Percentiles rank a stretch among this genome's conserved stretches.
Evolutionary conservation across 257 asterid genomes (phyloP).

Genomic region (Craterostigma plantagineum): DNA sequence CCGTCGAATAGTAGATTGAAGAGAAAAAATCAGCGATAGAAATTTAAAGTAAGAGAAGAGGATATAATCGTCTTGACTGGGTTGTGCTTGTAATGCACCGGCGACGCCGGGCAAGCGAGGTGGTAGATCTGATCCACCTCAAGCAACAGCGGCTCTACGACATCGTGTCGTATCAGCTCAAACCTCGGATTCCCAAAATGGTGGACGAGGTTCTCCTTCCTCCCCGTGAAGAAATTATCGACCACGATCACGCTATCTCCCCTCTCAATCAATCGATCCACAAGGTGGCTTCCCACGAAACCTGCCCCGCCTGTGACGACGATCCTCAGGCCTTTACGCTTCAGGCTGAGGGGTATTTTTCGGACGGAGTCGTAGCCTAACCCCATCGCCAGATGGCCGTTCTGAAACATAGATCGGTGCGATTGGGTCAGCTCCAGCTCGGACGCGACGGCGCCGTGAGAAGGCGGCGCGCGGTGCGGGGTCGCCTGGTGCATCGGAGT

Average conservation of each 20-base stretch:
- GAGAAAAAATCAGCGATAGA: too few species aligned
- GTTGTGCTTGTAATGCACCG: conserved; percentile 91
- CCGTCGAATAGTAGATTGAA: too few species aligned
- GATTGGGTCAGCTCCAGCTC: conserved; percentile 19
- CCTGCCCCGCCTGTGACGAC: conserved; percentile 98
- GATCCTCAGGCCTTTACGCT: conserved; percentile 54
- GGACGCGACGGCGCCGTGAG: conserved; percentile 13
- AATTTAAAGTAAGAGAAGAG: conserved; percentile 14
- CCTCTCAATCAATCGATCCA: conserved; percentile 66
- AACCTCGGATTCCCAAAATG: conserved; percentile 79
- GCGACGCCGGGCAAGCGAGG: conserved; percentile 97
- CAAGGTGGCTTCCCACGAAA: conserved; percentile 85
- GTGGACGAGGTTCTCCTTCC: conserved; percentile 80
- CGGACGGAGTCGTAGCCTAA: conserved; percentile 53
- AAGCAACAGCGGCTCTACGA: conserved; percentile 73
- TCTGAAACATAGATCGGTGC: conserved; percentile 32
- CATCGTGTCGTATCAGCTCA: conserved; percentile 93
- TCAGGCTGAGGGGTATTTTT: conserved; percentile 69
- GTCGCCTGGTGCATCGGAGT: conserved; percentile 1
- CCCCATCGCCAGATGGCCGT: conserved; percentile 29
- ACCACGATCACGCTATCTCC: conserved; percentile 97
- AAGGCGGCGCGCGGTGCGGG: not conserved
- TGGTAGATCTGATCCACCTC: conserved; percentile 99
- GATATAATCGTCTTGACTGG: conserved; percentile 97
- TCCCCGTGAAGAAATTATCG: conserved; percentile 86